Conservation (phyloP, 768 basidiomycete species). For the Rhodotorula graminis region DNA sequence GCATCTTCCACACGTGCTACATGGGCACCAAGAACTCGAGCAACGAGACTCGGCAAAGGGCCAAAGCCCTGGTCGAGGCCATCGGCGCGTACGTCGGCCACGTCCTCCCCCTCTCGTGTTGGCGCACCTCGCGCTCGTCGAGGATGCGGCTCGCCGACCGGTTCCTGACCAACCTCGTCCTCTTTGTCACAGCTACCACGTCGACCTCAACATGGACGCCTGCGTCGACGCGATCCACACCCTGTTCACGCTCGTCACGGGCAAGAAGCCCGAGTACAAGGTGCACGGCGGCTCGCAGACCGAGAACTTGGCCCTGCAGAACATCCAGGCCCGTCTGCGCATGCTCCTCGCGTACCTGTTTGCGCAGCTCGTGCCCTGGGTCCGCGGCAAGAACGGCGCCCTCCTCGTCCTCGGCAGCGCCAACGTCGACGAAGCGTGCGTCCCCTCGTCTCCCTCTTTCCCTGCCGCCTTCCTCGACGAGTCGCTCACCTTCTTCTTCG, state of each 20-base stretch:
- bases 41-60: constrained; percentile 73
- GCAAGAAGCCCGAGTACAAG: constrained; percentile 66
- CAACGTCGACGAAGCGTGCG: constrained; percentile 92
- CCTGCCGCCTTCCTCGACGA: not conserved
- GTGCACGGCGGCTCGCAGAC: constrained; percentile 78
- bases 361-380: constrained; percentile 87
- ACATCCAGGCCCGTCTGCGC: constrained; percentile 90
- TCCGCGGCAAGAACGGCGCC: constrained; percentile 70
- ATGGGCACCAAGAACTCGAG: constrained; percentile 99
- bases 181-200: constrained; percentile 65
- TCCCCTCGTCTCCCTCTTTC: constrained; percentile 1
- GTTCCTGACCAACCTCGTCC: no score
- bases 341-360: constrained; percentile 87
- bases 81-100: constrained; percentile 69
- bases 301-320: constrained; percentile 94
- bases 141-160: no score
- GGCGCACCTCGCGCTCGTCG: no score
- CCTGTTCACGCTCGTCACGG: constrained; percentile 78
- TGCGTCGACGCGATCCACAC: constrained; percentile 77
- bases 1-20: constrained; percentile 96
- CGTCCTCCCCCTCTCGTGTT: no score
- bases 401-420: constrained; percentile 94
- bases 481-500: not conserved
- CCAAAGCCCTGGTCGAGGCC: constrained; percentile 76
- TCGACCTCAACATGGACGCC: constrained; percentile 92